phyloP scores from a whole-genome alignment of 352 stramenopile genomes.

The Paralagenidium karlingii region DNA sequence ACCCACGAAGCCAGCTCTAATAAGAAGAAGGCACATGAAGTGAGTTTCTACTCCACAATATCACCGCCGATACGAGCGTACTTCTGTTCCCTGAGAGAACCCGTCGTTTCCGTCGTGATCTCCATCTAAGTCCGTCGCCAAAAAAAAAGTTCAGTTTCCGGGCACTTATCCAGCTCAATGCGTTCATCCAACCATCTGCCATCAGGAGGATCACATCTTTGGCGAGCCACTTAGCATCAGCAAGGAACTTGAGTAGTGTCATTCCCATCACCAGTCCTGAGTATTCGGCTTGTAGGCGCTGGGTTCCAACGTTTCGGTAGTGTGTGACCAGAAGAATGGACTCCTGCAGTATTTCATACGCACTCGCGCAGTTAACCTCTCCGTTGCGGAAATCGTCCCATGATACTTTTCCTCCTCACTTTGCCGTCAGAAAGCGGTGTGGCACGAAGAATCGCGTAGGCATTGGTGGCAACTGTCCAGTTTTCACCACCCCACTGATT shows the following conservation, averaged over 20 bases:
- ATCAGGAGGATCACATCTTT: constrained; percentile 76
- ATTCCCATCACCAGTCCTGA: constrained; percentile 46
- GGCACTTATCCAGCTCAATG: background rate
- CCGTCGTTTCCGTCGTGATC: constrained; percentile 40
- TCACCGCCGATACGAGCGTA: constrained; percentile 1
- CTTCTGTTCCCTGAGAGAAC: constrained; percentile 43
- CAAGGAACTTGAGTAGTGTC: constrained; percentile 43
- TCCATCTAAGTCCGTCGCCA: constrained; percentile 24
- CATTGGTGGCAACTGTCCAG: constrained; percentile 49
- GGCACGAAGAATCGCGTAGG: constrained; percentile 72
- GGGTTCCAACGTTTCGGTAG: constrained; percentile 35
- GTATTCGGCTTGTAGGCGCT: constrained; percentile 16
- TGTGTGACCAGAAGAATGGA: constrained; percentile 59
- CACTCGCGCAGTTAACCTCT: no score
- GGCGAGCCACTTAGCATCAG: constrained; percentile 53
- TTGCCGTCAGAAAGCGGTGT: constrained; percentile 63
- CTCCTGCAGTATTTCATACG: constrained; percentile 22
- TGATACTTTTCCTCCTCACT: constrained; percentile 9
- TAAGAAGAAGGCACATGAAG: background rate
- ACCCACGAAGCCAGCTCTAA: constrained; percentile 59
- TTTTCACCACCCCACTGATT: constrained; percentile 2
- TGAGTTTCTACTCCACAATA: background rate
- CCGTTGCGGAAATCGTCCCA: no score
- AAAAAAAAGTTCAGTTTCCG: constrained; percentile 1
- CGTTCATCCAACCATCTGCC: constrained; percentile 31